Evolutionary conservation across 2,329 filamentous ascomycete species (phyloP), one percentile per base, ranked within the genome.

Genomic region (Cytospora piceicola): DNA sequence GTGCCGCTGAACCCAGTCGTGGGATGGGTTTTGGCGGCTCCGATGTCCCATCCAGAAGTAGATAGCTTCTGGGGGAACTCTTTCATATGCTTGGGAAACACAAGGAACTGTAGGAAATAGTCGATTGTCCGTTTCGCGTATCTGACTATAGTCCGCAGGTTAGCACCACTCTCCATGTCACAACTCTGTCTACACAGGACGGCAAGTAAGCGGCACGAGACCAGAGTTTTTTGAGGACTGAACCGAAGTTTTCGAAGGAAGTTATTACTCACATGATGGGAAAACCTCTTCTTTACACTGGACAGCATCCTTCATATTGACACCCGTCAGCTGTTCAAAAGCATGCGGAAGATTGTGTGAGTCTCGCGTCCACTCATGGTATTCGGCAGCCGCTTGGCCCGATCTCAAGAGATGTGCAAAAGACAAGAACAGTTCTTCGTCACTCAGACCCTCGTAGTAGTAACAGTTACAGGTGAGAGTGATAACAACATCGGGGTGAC

Each of bases 1-100:
- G 90, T 93, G 0, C 90, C 89, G 63, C 87, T 90, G 71, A 93
- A 93, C 0, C 90, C 90, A 0, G 86, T 88, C 0, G 82, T 87
- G 0, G 82, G 79, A 24, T 85, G 76, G 0, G 22, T 7, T 63
- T 82, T 88, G 5, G 57, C 57, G 46, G 77, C 72, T 0, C 78
- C 85, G 22, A 92, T 76, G 67, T 92, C 88, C 89, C 89, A 92
- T 0, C 88, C 89, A 0, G 88, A 91, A 0, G 86, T 81, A 0
- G 85, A 87, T 0, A 92, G 75, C 67, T 91, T 92, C 11, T 80
- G 63, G 0, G 84, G 82, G 57, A 90, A 92, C 65, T 90, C 85
- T 27, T 82, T 87, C 67, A 85, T 82, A 27, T 88, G 83, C 36
- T 81, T 85, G 0, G 87, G 81, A 68, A 92, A 92, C 0, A 90